These are phyloP conservation scores for Colletotrichum cereale DNA, from an alignment of 2,329 filamentous ascomycete genomes.

Conservation along the genomic window DNA sequence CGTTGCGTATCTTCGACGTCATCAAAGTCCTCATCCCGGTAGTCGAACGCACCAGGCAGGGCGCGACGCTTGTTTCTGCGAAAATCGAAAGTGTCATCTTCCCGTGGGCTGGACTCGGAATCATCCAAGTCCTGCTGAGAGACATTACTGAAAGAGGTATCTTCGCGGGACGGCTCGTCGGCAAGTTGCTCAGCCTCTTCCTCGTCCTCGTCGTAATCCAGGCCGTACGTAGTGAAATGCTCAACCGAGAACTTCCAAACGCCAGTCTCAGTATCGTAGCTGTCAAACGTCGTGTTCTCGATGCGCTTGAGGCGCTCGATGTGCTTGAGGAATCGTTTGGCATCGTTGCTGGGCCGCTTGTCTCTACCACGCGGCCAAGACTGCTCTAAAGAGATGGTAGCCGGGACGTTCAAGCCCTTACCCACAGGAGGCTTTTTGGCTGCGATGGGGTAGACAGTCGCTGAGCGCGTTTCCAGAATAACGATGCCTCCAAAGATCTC, in stretches of 20 bases:
- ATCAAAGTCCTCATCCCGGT: conserved; percentile 64
- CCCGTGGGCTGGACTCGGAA: conserved; percentile 51
- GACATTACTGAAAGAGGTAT: neutral
- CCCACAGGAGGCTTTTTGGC: conserved; percentile 85
- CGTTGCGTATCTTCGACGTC: conserved; percentile 58
- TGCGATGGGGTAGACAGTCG: conserved; percentile 86
- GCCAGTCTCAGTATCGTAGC: conserved; percentile 83
- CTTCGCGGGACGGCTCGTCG: neutral
- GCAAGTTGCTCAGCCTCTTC: conserved; percentile 59
- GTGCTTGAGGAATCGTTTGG: conserved; percentile 83
- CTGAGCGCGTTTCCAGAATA: conserved; percentile 79
- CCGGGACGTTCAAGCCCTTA: conserved; percentile 91
- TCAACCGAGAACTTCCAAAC: conserved; percentile 94
- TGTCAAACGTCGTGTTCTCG: conserved; percentile 82
- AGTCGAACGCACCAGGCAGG: conserved; percentile 86
- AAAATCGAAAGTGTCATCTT: conserved; percentile 71
- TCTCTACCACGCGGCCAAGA: conserved; percentile 85
- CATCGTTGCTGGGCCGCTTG: conserved; percentile 65
- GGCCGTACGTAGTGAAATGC: conserved; percentile 95
- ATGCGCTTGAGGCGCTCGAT: conserved; percentile 84
- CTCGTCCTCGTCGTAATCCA: conserved; percentile 84
- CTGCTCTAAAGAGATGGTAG: conserved; percentile 88
- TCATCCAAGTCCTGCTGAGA: conserved; percentile 46
- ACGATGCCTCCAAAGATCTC: conserved; percentile 84
- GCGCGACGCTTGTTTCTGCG: conserved; percentile 58